phyloP scores from a whole-genome alignment of 345 rosid genomes.

The Balakata baccata region DNA sequence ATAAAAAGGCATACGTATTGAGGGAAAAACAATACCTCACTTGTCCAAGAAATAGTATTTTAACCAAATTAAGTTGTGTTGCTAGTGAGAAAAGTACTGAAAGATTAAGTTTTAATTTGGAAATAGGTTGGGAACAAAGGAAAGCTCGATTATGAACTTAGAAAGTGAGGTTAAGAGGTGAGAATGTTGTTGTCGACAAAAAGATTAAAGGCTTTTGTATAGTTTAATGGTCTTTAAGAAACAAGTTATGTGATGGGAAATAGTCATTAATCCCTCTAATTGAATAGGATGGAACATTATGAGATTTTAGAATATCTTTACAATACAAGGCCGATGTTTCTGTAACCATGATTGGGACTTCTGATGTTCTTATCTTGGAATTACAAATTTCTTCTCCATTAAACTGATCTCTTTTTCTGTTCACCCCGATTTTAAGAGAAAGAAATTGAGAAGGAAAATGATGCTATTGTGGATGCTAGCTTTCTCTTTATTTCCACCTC shows the following conservation, averaged over 20 bases:
- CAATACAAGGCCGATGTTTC: no score
- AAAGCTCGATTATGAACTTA: background rate
- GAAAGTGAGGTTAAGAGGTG: background rate
- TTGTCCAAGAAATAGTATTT: background rate
- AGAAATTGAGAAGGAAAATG: background rate
- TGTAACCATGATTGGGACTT: background rate
- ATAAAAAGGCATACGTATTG: background rate
- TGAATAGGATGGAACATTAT: background rate
- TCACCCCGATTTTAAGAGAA: background rate
- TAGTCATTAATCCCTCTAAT: background rate
- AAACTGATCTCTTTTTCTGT: background rate
- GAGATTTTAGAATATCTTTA: background rate
- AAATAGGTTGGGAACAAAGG: background rate
- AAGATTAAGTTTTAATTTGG: background rate
- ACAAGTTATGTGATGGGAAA: background rate
- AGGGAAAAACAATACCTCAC: background rate
- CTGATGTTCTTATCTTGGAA: background rate
- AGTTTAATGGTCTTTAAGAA: background rate
- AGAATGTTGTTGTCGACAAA: background rate
- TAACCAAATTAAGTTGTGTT: background rate
- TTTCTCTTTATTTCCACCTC: no score
- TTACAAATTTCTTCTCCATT: background rate
- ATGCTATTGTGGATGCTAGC: no score
- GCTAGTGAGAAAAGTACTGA: background rate
- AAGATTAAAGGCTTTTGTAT: background rate